Evolutionary conservation across 1,284 basidiomycete genomes (phyloP), one percentile per base, ranked within the genome.

Genomic region (Retiboletus fuscus): DNA sequence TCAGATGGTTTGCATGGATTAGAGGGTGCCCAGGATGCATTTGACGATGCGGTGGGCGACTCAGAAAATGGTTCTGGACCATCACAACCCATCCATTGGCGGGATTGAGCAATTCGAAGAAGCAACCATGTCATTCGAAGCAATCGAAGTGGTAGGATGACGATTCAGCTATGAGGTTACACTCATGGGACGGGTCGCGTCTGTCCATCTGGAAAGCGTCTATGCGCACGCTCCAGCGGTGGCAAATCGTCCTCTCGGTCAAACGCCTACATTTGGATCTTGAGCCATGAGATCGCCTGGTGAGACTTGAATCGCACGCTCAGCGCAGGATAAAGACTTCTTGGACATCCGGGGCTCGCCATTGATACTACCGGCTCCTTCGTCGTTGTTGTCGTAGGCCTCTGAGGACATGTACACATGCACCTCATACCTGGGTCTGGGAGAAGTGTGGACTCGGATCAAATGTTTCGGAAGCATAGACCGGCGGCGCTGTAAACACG

Each of bases 391-490:
- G 12, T 81, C 80, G n/a, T n/a, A n/a, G 6, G 74, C 73, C 60
- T 84, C 82, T 4, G 80, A 82, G 15, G 79, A 76, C 68, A 70
- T 44, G 43, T 79, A 58, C 34, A 67, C 18, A 2, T 69, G 63
- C 63, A 61, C 43, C 7, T 78, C 73, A n/a, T 41, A 67, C n/a
- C 78, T 80, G 28, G 80, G 79, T 22, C 82, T 81, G 0, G 80
- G 76, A 13, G 81, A 80, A 15, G 61, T 30, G 5, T 80, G 79
- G n/a, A n/a, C n/a, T n/a, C n/a, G n/a, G 13, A 86, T 81, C 71
- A 91, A 82, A 44, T 88, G 82, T 74, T 89, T 91, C 2, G 92
- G 92, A 66, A 94, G 84, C 89, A 95, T 92, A 13, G 93, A 89
- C 68, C 87, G 87, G 28, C 90, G 85, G 55, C 87, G 84, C 89